Conservation (phyloP, 2,329 filamentous ascomycete species). For the Sclerotinia spermophila region DNA sequence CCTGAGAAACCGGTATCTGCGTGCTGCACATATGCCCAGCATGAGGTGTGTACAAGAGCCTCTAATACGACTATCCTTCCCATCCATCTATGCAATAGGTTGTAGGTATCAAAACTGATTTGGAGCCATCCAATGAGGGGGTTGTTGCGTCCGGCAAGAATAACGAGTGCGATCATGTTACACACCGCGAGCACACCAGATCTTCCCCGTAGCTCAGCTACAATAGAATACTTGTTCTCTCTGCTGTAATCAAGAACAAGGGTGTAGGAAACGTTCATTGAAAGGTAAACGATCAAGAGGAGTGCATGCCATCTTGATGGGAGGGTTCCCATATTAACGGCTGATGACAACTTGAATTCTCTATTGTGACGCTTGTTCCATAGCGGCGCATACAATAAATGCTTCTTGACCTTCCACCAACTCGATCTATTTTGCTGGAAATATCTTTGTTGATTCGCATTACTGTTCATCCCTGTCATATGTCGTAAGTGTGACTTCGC, state of each 20-base stretch:
- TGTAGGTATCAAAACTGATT: conserved; percentile 96
- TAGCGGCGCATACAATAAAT: conserved; percentile 61
- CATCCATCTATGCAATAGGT: conserved; percentile 81
- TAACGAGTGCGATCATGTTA: conserved; percentile 88
- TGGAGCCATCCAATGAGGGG: conserved; percentile 76
- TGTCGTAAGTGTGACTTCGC: conserved; percentile 55
- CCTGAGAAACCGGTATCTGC: conserved; percentile 60
- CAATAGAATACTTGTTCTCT: conserved; percentile 57
- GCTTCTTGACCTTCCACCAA: conserved; percentile 59
- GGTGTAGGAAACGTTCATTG: conserved; percentile 61
- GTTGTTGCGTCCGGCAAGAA: conserved; percentile 91
- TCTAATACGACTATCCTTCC: conserved; percentile 70
- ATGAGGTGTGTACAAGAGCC: conserved; percentile 64
- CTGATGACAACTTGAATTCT: conserved; percentile 59
- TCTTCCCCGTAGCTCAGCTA: conserved; percentile 81
- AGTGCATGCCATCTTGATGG: conserved; percentile 61
- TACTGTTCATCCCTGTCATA: conserved; percentile 54
- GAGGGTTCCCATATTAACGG: conserved; percentile 58
- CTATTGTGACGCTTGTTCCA: conserved; percentile 64
- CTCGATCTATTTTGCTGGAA: conserved; percentile 55
- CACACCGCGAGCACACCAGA: conserved; percentile 79
- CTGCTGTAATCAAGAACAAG: conserved; percentile 58
- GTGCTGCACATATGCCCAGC: conserved; percentile 71
- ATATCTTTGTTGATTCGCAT: conserved; percentile 52
- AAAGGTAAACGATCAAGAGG: conserved; percentile 54